These are phyloP conservation scores for Chrysanthemum lavandulifolium DNA, from an alignment of 129 eudicot species.

Conservation along the genomic window DNA sequence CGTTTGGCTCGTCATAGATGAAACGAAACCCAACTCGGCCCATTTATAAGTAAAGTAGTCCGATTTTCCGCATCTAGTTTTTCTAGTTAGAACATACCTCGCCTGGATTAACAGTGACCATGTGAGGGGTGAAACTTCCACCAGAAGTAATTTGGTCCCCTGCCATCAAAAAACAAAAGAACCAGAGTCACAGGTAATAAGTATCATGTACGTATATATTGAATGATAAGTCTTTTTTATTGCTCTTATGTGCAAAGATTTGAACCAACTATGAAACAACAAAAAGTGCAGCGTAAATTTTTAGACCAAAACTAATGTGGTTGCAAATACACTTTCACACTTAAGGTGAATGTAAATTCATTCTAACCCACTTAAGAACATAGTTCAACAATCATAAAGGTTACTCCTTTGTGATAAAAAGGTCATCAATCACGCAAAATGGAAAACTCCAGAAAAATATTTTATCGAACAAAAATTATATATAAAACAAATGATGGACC, in stretches of 20 bases:
- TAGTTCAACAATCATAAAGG: too few relatives aligned
- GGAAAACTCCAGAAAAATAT: background rate
- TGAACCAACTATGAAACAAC: conserved; percentile 4
- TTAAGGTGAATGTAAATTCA: too few relatives aligned
- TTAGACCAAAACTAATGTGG: too few relatives aligned
- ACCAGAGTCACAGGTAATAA: background rate
- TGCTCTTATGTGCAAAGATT: conserved; percentile 3
- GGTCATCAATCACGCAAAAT: too few relatives aligned
- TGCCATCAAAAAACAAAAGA: conserved; percentile 39
- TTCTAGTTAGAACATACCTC: conserved; percentile 50
- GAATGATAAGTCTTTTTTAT: background rate
- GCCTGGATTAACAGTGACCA: conserved; percentile 70
- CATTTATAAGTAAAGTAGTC: background rate
- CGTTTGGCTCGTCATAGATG: too few relatives aligned
- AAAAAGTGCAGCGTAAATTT: too few relatives aligned
- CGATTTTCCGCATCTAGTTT: background rate
- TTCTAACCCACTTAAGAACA: too few relatives aligned
- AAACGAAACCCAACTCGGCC: too few relatives aligned
- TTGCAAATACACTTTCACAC: too few relatives aligned
- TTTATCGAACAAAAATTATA: background rate
- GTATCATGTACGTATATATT: background rate
- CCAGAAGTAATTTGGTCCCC: conserved; percentile 48
- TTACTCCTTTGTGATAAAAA: too few relatives aligned
- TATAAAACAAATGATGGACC: conserved; percentile 7
- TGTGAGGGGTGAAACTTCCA: conserved; percentile 71